Conservation (phyloP, 1,284 basidiomycete genomes). For the Ustilago bromivora region DNA sequence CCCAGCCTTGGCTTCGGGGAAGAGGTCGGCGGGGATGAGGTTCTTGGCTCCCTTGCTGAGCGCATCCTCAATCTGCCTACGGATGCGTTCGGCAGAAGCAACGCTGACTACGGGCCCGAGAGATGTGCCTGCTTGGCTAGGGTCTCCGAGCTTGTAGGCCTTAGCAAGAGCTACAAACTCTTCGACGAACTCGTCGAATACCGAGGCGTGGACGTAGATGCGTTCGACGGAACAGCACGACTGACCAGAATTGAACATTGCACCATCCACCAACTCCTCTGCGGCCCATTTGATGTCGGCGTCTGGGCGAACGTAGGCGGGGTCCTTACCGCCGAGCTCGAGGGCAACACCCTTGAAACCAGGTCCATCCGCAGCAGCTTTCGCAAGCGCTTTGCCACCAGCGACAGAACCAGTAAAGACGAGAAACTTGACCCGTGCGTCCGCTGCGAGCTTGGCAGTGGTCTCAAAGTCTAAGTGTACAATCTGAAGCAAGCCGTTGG, state of each 20-base stretch:
- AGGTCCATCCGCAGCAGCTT: constrained; percentile 73
- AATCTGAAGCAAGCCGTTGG: constrained; percentile 80
- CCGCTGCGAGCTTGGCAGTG: constrained; percentile 75
- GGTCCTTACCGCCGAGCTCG: constrained; percentile 94
- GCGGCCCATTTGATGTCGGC: constrained; percentile 86
- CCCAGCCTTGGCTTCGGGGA: constrained; percentile 76
- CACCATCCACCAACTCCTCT: constrained; percentile 90
- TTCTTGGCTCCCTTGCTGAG: constrained; percentile 31
- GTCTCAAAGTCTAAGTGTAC: constrained; percentile 82
- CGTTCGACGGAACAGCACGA: constrained; percentile 89
- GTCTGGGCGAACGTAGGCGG: constrained; percentile 88
- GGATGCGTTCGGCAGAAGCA: constrained; percentile 83
- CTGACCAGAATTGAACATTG: constrained; percentile 95
- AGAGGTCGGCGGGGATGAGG: constrained; percentile 70
- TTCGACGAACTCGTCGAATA: constrained; percentile 85
- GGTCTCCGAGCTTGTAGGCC: constrained; percentile 87
- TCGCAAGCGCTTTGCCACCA: constrained; percentile 77
- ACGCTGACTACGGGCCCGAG: constrained; percentile 92
- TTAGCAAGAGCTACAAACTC: constrained; percentile 81
- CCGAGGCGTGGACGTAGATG: constrained; percentile 88
- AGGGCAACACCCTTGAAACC: constrained; percentile 80
- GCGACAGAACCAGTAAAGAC: constrained; percentile 88
- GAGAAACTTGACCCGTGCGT: constrained; percentile 81
- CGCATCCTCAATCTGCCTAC: constrained; percentile 86
- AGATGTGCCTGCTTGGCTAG: constrained; percentile 78